phyloP scores from a whole-genome alignment of 2,329 filamentous ascomycete genomes.

The Cordyceps cicadae region DNA sequence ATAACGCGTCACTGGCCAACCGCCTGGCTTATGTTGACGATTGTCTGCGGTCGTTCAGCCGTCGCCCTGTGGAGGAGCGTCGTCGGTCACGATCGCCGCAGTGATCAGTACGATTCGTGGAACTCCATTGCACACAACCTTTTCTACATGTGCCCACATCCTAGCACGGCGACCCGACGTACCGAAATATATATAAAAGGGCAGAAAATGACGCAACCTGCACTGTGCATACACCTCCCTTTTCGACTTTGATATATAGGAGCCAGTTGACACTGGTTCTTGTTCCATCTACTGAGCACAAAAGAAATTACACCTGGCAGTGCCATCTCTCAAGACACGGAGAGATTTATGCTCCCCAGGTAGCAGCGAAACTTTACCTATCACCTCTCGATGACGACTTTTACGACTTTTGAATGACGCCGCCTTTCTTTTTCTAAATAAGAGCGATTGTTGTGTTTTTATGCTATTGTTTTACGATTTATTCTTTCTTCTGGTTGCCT shows the following conservation, averaged over 20 bases:
- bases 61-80: constrained; percentile 30
- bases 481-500: not conserved
- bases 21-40: constrained; percentile 52
- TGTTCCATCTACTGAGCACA: not conserved
- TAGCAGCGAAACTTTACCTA: not conserved
- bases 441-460: constrained; percentile 9
- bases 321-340: not conserved
- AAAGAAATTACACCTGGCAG: not conserved
- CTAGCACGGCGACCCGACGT: not conserved
- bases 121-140: not conserved
- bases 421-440: not conserved
- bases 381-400: not conserved
- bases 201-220: not conserved
- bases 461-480: constrained; percentile 12
- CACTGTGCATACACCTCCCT: not conserved
- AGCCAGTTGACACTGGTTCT: not conserved
- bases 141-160: not conserved
- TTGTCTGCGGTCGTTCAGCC: constrained; percentile 46
- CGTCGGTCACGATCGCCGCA: constrained; percentile 43
- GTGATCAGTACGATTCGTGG: constrained; percentile 21
- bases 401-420: constrained; percentile 3
- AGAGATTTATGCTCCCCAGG: not conserved
- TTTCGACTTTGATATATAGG: not conserved
- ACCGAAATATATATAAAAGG: not conserved
- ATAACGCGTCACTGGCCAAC: constrained; percentile 35